Evolutionary conservation across 306 rosid species (phyloP).

Genomic region (Pyrus betulifolia): DNA sequence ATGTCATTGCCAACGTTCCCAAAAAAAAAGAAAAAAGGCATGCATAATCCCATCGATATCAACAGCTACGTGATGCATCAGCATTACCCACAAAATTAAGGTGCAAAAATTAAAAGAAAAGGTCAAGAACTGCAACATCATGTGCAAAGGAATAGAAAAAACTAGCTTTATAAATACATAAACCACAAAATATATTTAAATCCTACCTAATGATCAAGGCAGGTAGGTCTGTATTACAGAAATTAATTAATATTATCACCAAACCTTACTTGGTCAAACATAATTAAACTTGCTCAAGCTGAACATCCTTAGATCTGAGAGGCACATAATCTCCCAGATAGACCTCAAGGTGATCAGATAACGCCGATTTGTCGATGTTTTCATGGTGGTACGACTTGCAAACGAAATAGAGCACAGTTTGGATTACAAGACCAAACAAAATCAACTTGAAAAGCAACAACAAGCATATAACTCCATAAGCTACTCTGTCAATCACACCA

Average conservation of each 20-base stretch:
- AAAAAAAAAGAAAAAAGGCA: background rate
- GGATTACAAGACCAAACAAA: slow-evolving; percentile 43
- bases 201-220: background rate
- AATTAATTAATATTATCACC: background rate
- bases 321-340: slow-evolving; percentile 60
- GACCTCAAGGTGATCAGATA: slow-evolving; percentile 67
- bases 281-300: slow-evolving; percentile 39
- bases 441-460: slow-evolving; percentile 32
- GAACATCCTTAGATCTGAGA: slow-evolving; percentile 59
- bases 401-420: slow-evolving; percentile 67
- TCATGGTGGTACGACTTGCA: slow-evolving; percentile 87
- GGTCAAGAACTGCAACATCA: background rate
- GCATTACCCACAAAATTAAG: background rate
- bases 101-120: background rate
- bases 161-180: background rate
- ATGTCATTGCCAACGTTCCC: background rate
- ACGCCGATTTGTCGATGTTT: slow-evolving; percentile 59
- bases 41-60: background rate
- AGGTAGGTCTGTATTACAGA: background rate
- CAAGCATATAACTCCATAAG: slow-evolving; percentile 35
- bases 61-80: background rate
- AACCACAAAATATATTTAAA: background rate
- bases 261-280: slow-evolving; percentile 8
- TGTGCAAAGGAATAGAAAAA: background rate
- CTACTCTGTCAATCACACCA: slow-evolving; percentile 6